Percentiles rank a stretch among this genome's conserved stretches.
Evolutionary conservation across 192 early-diverging fungal genomes (phyloP).

Genomic region (Gaertneriomyces sp.): DNA sequence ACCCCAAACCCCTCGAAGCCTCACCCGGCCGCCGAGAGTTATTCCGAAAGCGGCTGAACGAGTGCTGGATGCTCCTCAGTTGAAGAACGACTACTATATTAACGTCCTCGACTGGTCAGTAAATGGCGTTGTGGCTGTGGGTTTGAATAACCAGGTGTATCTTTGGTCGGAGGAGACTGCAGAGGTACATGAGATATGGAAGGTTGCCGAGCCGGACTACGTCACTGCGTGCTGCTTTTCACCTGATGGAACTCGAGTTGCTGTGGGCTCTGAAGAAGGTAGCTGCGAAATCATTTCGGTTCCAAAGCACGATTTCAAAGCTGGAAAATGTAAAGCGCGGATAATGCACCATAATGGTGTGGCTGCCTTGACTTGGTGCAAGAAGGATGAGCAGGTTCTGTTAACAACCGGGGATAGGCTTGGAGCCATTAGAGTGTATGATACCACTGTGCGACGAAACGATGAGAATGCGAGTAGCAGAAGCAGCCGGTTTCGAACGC

Average conservation of each 20-base stretch:
- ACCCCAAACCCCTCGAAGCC: background rate
- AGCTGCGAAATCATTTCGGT: conserved; percentile 17
- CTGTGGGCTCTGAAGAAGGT: conserved; percentile 56
- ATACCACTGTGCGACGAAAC: conserved; percentile 47
- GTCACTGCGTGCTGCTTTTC: conserved; percentile 39
- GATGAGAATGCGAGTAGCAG: background rate
- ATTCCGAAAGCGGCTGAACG: conserved; percentile 56
- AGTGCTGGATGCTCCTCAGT: conserved; percentile 82
- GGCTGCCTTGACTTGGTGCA: conserved; percentile 74
- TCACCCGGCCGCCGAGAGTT: background rate
- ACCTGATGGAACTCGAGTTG: conserved; percentile 39
- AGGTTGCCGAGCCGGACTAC: conserved; percentile 31
- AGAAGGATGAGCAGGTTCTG: conserved; percentile 47
- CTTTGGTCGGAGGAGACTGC: conserved; percentile 42
- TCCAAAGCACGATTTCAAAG: conserved; percentile 3
- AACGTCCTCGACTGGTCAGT: conserved; percentile 52
- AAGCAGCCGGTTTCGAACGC: conserved; percentile 1
- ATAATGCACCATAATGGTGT: conserved; percentile 71
- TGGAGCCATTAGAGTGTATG: conserved; percentile 82
- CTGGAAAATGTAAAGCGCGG: conserved; percentile 45
- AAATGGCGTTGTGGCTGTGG: conserved; percentile 47
- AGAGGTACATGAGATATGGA: conserved; percentile 44
- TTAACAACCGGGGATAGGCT: conserved; percentile 74
- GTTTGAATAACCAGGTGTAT: conserved; percentile 44
- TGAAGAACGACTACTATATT: conserved; percentile 55